Evolutionary conservation across 1,284 basidiomycete genomes (phyloP).

Genomic region (Sanguinoderma infundibulare): DNA sequence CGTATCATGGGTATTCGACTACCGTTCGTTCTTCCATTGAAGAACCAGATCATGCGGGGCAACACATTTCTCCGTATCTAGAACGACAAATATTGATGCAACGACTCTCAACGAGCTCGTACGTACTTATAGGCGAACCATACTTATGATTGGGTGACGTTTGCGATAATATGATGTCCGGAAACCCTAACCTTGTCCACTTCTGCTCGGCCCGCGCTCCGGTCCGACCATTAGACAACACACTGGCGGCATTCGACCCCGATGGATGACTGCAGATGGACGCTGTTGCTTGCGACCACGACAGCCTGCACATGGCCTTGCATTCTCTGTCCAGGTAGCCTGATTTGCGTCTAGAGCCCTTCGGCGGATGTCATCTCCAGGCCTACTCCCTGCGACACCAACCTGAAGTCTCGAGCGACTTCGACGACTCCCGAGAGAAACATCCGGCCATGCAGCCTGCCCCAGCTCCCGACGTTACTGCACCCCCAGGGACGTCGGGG

Average conservation of each 20-base stretch:
- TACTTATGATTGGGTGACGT: not conserved
- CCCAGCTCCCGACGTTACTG: not conserved
- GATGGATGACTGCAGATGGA: too few relatives aligned
- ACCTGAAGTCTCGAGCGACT: not conserved
- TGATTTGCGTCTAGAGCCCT: not conserved
- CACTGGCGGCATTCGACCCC: not conserved
- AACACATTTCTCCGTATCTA: too few relatives aligned
- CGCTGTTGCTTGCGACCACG: not conserved
- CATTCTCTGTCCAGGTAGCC: not conserved
- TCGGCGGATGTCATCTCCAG: not conserved
- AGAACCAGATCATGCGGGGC: too few relatives aligned
- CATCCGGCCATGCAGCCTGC: not conserved
- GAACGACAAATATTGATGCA: too few relatives aligned
- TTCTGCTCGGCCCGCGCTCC: not conserved
- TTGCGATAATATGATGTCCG: not conserved
- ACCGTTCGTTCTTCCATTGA: too few relatives aligned
- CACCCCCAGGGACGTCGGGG: constrained; percentile 46
- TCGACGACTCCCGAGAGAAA: not conserved
- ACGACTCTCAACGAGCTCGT: not conserved
- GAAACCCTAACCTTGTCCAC: not conserved
- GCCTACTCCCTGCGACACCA: not conserved
- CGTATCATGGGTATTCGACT: too few relatives aligned
- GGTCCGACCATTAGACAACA: not conserved
- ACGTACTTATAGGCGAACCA: not conserved
- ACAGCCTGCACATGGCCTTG: not conserved